phyloP scores from a whole-genome alignment of 139 green algal genomes.

The Micractinium sp. region DNA sequence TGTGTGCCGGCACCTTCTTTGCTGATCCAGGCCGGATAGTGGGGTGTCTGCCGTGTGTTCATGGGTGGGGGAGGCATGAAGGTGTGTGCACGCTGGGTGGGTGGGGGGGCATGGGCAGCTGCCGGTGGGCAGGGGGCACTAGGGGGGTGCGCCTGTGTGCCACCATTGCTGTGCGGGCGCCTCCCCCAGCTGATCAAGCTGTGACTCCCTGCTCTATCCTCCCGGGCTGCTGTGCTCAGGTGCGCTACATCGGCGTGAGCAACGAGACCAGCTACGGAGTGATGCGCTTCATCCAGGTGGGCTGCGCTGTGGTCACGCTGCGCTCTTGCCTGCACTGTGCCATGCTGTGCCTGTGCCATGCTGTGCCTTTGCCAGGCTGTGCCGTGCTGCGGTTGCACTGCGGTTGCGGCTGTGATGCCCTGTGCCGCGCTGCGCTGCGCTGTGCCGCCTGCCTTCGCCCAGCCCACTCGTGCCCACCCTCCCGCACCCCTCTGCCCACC shows the following conservation, averaged over 20 bases:
- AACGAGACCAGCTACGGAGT: conserved; percentile 95
- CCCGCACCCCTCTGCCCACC: background rate
- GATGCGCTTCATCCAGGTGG: conserved; percentile 63
- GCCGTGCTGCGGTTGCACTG: background rate
- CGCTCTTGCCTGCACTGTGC: background rate
- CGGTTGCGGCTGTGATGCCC: too few relatives aligned
- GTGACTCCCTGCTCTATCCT: too few relatives aligned
- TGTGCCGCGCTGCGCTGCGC: too few relatives aligned
- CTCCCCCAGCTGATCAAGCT: too few relatives aligned
- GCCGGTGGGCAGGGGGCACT: too few relatives aligned
- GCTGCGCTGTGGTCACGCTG: background rate
- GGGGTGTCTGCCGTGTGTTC: too few relatives aligned
- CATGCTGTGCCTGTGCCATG: background rate
- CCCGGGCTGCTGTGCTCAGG: conserved; percentile 51
- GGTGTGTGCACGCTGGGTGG: too few relatives aligned
- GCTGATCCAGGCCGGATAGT: too few relatives aligned
- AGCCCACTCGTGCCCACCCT: background rate
- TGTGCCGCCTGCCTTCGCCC: background rate
- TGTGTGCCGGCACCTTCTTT: too few relatives aligned
- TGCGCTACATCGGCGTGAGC: conserved; percentile 86
- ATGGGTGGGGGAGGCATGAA: background rate
- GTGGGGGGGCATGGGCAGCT: too few relatives aligned
- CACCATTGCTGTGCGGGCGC: too few relatives aligned
- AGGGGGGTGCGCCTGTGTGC: too few relatives aligned
- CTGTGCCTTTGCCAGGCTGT: background rate